Conservation (phyloP, 2,329 filamentous ascomycete genomes). For the Fusarium domesticum region DNA sequence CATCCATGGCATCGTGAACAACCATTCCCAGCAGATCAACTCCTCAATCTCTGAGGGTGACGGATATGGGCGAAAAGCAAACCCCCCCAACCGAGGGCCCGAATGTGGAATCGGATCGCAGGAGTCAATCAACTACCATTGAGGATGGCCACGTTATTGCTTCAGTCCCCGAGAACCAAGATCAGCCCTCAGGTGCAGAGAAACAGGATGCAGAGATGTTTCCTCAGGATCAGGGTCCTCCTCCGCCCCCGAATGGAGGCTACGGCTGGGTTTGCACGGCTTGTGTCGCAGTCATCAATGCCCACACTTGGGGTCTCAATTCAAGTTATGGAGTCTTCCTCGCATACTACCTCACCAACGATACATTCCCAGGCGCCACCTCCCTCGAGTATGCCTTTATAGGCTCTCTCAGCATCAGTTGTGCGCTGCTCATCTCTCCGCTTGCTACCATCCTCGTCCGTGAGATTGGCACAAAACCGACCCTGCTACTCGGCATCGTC, state of each 20-base stretch:
- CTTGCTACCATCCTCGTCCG: constrained; percentile 61
- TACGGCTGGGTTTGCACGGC: constrained; percentile 49
- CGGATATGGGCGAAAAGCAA: constrained; percentile 22
- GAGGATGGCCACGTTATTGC: constrained; percentile 23
- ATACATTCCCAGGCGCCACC: constrained; percentile 61
- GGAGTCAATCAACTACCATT: constrained; percentile 19
- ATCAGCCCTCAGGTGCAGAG: constrained; percentile 5
- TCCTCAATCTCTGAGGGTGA: constrained; percentile 3
- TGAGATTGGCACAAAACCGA: constrained; percentile 59
- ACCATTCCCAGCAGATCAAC: too few species aligned
- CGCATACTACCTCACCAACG: constrained; percentile 54
- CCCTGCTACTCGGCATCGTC: constrained; percentile 61
- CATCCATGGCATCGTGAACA: background rate
- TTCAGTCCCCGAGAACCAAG: constrained; percentile 11
- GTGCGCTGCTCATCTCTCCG: constrained; percentile 65
- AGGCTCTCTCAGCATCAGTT: constrained; percentile 44
- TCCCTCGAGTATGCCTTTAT: constrained; percentile 72
- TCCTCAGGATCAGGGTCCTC: constrained; percentile 17
- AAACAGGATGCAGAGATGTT: constrained; percentile 10
- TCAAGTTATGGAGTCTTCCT: constrained; percentile 50
- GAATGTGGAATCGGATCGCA: constrained; percentile 8
- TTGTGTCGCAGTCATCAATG: constrained; percentile 53
- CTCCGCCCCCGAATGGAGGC: constrained; percentile 55
- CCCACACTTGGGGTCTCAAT: constrained; percentile 74
- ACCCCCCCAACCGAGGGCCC: constrained; percentile 5